Evolutionary conservation across 139 green algal species (phyloP).

Genomic region (Mesotaenium endlicherianum): DNA sequence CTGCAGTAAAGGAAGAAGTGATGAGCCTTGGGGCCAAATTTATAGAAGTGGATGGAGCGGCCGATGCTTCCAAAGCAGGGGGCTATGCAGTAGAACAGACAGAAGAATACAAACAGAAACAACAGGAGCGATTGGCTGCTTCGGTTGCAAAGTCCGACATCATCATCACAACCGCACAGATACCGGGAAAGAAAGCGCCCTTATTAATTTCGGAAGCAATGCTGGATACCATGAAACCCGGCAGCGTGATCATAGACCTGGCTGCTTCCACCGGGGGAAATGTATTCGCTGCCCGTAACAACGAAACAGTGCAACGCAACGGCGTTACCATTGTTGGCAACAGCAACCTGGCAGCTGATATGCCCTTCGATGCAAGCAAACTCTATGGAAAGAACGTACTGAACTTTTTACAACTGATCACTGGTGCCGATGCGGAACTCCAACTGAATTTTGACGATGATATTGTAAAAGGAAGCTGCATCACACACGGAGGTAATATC

Average conservation of each 20-base stretch:
- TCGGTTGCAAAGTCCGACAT: too few relatives aligned
- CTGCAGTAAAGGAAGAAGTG: too few relatives aligned
- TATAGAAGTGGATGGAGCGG: too few relatives aligned
- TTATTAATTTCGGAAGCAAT: slow-evolving; percentile 71
- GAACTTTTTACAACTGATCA: slow-evolving; percentile 52
- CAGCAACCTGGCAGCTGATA: slow-evolving; percentile 80
- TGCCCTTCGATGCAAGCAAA: slow-evolving; percentile 72
- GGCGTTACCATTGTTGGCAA: slow-evolving; percentile 81
- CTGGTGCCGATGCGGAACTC: background rate
- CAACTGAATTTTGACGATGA: slow-evolving; percentile 37
- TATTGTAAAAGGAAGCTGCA: slow-evolving; percentile 9
- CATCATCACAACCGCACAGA: slow-evolving; percentile 85
- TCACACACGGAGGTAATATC: slow-evolving; percentile 14
- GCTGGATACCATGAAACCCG: slow-evolving; percentile 45
- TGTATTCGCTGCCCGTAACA: slow-evolving; percentile 62
- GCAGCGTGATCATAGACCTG: slow-evolving; percentile 79
- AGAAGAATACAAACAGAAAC: too few relatives aligned
- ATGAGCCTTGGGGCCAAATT: too few relatives aligned
- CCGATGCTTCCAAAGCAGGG: too few relatives aligned
- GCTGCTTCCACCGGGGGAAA: slow-evolving; percentile 80
- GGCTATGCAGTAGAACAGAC: too few relatives aligned
- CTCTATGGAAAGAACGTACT: slow-evolving; percentile 89
- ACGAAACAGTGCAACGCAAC: slow-evolving; percentile 53
- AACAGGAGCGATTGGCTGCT: too few relatives aligned
- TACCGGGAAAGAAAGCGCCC: slow-evolving; percentile 80